Conservation (phyloP, 345 rosid species). For the Eucalyptus coolabah region DNA sequence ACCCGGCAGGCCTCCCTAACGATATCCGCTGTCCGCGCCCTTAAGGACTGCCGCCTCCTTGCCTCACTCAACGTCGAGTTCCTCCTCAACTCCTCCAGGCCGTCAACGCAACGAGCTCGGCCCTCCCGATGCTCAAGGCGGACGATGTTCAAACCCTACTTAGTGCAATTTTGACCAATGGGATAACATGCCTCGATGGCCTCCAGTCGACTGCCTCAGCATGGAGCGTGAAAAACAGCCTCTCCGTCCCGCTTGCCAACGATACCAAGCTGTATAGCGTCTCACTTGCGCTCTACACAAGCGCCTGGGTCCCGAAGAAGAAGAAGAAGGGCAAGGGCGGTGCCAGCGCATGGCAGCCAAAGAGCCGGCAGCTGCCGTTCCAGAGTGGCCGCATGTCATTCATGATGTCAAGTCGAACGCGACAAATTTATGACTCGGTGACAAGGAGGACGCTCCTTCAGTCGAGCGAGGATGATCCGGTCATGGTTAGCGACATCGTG, state of each 20-base stretch:
- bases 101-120: conserved; percentile 17
- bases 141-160: conserved; percentile 71
- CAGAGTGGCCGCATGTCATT: conserved; percentile 38
- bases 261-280: conserved; percentile 73
- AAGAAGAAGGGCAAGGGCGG: not conserved
- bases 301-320: conserved; percentile 60
- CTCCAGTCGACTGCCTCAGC: conserved; percentile 34
- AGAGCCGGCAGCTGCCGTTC: not conserved
- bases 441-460: conserved; percentile 47
- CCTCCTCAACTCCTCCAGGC: conserved; percentile 28
- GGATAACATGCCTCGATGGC: conserved; percentile 67
- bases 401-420: conserved; percentile 39
- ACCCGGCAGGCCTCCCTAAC: conserved; percentile 20
- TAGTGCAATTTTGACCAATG: conserved; percentile 71
- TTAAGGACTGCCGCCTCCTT: conserved; percentile 57
- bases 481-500: conserved; percentile 44
- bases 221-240: conserved; percentile 43
- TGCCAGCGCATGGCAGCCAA: not conserved
- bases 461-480: conserved; percentile 1
- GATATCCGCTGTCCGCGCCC: conserved; percentile 32
- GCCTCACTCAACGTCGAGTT: conserved; percentile 47
- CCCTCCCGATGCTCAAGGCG: conserved; percentile 23
- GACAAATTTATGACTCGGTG: conserved; percentile 36
- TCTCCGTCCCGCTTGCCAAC: conserved; percentile 37
- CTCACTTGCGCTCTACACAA: conserved; percentile 56